Percentiles rank a stretch among this genome's conserved stretches.
phyloP scores from a whole-genome alignment of 75 land plant species.

The Cunninghamia lanceolata region DNA sequence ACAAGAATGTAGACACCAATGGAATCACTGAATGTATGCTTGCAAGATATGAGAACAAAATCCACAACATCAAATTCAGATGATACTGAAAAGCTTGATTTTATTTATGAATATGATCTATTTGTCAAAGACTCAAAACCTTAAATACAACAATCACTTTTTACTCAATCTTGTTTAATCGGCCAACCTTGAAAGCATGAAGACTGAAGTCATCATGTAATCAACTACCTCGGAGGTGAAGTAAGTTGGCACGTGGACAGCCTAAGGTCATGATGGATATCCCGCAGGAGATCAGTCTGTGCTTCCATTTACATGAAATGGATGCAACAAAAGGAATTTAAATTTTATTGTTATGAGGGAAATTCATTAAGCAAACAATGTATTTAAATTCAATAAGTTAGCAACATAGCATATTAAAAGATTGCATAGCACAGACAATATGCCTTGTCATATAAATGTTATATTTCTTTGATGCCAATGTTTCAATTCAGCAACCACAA shows the following conservation, averaged over 20 bases:
- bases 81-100: neutral
- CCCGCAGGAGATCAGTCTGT: neutral
- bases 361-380: neutral
- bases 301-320: neutral
- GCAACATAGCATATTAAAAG: too few relatives aligned
- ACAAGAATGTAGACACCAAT: neutral
- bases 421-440: neutral
- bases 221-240: neutral
- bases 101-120: neutral
- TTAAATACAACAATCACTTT: neutral
- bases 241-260: neutral
- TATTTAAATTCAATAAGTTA: too few relatives aligned
- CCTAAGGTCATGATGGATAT: neutral
- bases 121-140: neutral
- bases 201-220: neutral
- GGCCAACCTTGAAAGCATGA: neutral
- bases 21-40: neutral
- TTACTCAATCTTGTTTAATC: neutral
- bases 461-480: neutral
- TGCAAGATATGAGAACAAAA: neutral
- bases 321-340: neutral
- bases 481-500: neutral
- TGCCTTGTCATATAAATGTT: neutral
- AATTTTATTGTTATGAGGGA: neutral
- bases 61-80: neutral